Percentiles rank a stretch among this genome's conserved stretches.
Evolutionary conservation across 2,329 filamentous ascomycete species (phyloP).

Genomic region (Xylariomycetidae sp.): DNA sequence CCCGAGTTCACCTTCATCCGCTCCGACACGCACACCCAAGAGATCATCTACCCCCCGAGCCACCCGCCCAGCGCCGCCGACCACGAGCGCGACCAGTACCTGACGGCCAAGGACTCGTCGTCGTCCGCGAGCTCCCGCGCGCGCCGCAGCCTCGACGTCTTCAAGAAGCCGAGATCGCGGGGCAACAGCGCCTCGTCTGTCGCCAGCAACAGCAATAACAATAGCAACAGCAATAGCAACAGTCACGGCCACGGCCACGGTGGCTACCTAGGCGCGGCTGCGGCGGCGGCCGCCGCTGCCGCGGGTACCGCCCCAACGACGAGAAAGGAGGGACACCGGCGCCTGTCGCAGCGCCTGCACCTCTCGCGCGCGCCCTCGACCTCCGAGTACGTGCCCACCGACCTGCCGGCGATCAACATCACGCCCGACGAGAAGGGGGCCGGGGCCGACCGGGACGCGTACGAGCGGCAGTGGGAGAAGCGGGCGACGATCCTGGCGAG

Average conservation of each 20-base stretch:
- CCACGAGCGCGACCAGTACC: constrained; percentile 25
- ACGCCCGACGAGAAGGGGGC: constrained; percentile 34
- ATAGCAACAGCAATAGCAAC: constrained; percentile 18
- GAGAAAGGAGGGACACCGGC: constrained; percentile 25
- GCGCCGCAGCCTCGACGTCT: constrained; percentile 43
- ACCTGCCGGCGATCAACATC: constrained; percentile 69
- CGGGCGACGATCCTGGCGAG: constrained; percentile 83
- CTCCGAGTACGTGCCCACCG: constrained; percentile 70
- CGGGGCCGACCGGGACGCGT: constrained; percentile 23
- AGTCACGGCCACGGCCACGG: constrained; percentile 30
- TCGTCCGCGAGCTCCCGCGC: constrained; percentile 20
- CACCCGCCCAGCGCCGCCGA: constrained; percentile 22
- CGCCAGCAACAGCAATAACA: constrained; percentile 30
- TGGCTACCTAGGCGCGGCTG: no score
- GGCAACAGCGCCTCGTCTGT: constrained; percentile 42
- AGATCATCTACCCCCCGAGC: constrained; percentile 68
- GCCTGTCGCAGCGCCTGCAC: constrained; percentile 67
- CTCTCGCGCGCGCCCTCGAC: constrained; percentile 52
- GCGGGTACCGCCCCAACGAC: constrained; percentile 17
- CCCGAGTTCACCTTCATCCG: constrained; percentile 80
- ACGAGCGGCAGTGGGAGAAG: constrained; percentile 83
- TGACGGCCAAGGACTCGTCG: constrained; percentile 20
- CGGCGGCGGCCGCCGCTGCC: no score
- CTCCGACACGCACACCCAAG: constrained; percentile 75
- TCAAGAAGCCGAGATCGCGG: constrained; percentile 40